phyloP scores from a whole-genome alignment of 352 stramenopile species.

The Globisporangium megalacanthum region DNA sequence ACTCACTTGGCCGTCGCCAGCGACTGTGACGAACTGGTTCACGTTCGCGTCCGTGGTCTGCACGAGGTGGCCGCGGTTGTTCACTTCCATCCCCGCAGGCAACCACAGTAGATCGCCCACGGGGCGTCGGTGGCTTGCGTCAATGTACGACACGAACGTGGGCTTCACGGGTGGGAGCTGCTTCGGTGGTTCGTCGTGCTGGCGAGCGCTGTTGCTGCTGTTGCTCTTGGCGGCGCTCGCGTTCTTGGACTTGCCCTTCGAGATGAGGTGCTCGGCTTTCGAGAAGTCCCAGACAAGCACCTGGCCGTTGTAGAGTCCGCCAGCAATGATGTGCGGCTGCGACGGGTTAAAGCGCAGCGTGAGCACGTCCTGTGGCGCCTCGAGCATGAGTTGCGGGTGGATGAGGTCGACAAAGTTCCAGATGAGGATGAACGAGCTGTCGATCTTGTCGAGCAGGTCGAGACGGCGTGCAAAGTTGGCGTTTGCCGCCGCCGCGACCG shows the following conservation, averaged over 20 bases:
- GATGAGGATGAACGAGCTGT: conserved; percentile 89
- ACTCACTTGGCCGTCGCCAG: conserved; percentile 85
- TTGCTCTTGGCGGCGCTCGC: conserved; percentile 15
- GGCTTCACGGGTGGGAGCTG: conserved; percentile 66
- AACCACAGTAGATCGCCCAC: conserved; percentile 89
- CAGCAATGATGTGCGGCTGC: conserved; percentile 78
- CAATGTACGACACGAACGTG: conserved; percentile 80
- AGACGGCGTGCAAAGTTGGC: conserved; percentile 82
- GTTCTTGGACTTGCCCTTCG: conserved; percentile 48
- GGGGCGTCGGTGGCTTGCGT: conserved; percentile 78
- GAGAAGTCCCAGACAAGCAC: conserved; percentile 91
- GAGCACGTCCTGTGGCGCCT: conserved; percentile 87
- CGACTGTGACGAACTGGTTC: conserved; percentile 92
- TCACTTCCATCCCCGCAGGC: conserved; percentile 79
- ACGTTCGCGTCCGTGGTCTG: conserved; percentile 35
- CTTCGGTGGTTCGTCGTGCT: conserved; percentile 42
- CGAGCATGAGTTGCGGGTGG: conserved; percentile 90
- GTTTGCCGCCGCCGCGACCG: conserved; percentile 82
- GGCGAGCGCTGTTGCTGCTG: neutral
- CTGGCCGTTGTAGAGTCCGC: conserved; percentile 83
- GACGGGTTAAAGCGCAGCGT: conserved; percentile 88
- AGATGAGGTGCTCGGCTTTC: conserved; percentile 63
- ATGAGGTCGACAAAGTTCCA: conserved; percentile 96
- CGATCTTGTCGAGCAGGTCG: conserved; percentile 62
- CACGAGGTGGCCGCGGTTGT: conserved; percentile 82